phyloP scores from a whole-genome alignment of 257 asterid genomes.

The Petunia axillaris region DNA sequence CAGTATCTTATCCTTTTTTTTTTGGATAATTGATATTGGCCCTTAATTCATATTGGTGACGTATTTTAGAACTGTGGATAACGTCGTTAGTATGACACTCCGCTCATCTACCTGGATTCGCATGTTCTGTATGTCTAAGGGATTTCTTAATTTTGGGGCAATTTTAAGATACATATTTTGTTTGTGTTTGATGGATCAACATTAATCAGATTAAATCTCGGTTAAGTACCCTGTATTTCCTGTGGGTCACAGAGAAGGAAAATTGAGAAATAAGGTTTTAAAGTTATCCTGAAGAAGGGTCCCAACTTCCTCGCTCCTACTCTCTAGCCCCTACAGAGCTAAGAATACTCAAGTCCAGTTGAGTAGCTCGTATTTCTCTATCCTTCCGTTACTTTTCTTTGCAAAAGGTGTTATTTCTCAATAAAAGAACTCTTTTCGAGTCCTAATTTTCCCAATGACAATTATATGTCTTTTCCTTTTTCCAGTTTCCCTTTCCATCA shows the following conservation, averaged over 20 bases:
- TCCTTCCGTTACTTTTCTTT: neutral
- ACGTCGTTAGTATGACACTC: neutral
- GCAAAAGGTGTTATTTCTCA: neutral
- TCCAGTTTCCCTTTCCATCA: neutral
- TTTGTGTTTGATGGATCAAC: neutral
- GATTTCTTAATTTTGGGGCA: neutral
- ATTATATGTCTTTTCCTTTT: neutral
- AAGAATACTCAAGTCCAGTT: neutral
- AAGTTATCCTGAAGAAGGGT: neutral
- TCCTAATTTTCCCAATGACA: neutral
- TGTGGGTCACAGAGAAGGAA: neutral
- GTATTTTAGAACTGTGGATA: slow-evolving; percentile 4
- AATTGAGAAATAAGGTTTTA: neutral
- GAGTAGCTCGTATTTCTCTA: neutral
- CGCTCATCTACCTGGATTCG: neutral
- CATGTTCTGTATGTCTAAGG: neutral
- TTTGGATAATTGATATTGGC: neutral
- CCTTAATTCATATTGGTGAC: neutral
- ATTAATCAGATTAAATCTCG: neutral
- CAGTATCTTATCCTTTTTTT: slow-evolving; percentile 18
- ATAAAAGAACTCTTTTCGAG: neutral
- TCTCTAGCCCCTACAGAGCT: neutral
- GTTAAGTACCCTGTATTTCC: neutral
- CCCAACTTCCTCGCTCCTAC: neutral
- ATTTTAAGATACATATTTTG: neutral